These are phyloP conservation scores for Corylus heterophylla DNA, from an alignment of 306 rosid genomes.

Conservation along the genomic window DNA sequence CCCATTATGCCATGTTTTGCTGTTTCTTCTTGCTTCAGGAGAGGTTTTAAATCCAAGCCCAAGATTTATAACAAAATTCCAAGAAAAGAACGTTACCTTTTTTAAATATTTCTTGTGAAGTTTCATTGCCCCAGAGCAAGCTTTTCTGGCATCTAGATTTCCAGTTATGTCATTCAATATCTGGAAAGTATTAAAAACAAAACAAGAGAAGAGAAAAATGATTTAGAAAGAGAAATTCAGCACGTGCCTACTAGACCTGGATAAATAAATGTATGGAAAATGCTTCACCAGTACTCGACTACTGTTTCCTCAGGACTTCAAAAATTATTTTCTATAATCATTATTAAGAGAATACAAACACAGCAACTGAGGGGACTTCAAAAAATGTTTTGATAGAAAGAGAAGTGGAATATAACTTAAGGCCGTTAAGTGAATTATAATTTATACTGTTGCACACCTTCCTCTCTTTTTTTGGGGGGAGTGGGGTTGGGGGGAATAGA, in stretches of 20 bases:
- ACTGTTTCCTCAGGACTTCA: slow-evolving; percentile 1
- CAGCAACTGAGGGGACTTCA: not conserved
- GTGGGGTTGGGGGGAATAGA: not conserved
- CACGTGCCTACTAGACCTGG: not conserved
- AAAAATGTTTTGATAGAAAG: not conserved
- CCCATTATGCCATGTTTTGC: not conserved
- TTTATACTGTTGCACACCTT: not conserved
- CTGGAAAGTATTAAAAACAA: slow-evolving; percentile 43
- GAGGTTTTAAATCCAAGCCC: not conserved
- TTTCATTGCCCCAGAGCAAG: slow-evolving; percentile 95
- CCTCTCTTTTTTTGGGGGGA: not conserved
- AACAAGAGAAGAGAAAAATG: slow-evolving; percentile 1
- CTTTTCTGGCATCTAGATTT: slow-evolving; percentile 91
- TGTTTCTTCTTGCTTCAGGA: not conserved
- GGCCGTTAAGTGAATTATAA: not conserved
- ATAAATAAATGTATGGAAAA: not conserved
- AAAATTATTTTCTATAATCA: not conserved
- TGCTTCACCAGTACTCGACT: not conserved
- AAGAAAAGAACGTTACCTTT: slow-evolving; percentile 56
- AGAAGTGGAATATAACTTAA: not conserved
- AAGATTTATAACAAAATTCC: not conserved
- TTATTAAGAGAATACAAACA: not conserved
- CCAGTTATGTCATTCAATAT: slow-evolving; percentile 94
- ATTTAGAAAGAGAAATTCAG: not conserved
- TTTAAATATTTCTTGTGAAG: slow-evolving; percentile 90